A percentile compares a stretch with the other conserved stretches of the same genome.
Conservation (phyloP, 1,284 basidiomycete species). For the Phylloporus sp. region DNA sequence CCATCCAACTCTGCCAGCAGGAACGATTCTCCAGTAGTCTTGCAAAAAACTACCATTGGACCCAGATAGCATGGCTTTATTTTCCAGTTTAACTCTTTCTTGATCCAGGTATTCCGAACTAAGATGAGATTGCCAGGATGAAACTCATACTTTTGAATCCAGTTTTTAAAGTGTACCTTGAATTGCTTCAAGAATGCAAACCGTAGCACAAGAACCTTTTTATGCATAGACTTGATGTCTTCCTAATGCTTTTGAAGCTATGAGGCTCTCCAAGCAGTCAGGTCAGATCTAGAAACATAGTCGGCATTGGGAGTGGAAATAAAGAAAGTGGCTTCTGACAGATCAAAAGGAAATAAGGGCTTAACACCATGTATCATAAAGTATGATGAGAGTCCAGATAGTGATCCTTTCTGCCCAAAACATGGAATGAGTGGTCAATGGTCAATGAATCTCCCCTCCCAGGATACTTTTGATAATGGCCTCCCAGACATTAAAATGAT, state of each 20-base stretch:
- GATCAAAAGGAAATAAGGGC: constrained; percentile 41
- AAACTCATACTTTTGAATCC: neutral
- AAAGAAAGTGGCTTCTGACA: neutral
- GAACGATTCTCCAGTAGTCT: neutral
- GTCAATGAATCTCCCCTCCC: neutral
- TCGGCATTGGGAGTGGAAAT: neutral
- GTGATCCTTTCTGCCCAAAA: neutral
- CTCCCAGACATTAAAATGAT: neutral
- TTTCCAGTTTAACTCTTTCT: neutral
- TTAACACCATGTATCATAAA: constrained; percentile 15
- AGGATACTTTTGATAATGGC: neutral
- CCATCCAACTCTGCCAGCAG: neutral
- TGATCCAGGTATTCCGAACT: neutral
- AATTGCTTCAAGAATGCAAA: neutral
- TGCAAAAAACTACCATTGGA: neutral
- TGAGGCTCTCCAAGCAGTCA: neutral
- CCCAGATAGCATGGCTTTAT: neutral
- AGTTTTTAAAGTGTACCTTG: neutral
- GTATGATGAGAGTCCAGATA: neutral
- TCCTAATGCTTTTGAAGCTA: neutral
- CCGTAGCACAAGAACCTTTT: too few species aligned
- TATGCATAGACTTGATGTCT: neutral
- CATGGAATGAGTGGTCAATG: neutral
- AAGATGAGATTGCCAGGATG: neutral
- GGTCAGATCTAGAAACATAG: neutral